Evolutionary conservation across 2,329 filamentous ascomycete genomes (phyloP).

Genomic region (Diaporthe humulicola): DNA sequence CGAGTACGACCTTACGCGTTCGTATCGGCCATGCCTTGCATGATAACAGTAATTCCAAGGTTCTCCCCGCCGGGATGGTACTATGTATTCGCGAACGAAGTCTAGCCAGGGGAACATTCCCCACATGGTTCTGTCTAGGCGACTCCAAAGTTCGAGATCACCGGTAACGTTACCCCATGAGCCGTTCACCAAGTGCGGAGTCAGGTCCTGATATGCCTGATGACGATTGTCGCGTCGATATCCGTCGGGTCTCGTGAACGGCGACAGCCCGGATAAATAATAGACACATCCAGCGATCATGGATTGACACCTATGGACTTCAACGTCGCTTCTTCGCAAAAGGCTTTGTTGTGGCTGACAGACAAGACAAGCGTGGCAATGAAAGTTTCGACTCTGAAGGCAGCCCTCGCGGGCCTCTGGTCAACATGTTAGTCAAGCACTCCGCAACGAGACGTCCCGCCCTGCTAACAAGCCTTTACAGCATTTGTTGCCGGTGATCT

Average conservation of each 20-base stretch:
- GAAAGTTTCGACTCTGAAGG: conserved; percentile 14
- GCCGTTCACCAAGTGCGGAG: conserved; percentile 27
- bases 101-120: conserved; percentile 5
- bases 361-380: conserved; percentile 26
- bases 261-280: conserved; percentile 30
- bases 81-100: not conserved
- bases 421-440: conserved; percentile 26
- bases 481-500: conserved; percentile 32
- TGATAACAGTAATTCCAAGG: conserved; percentile 15
- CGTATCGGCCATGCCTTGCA: conserved; percentile 3
- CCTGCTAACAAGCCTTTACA: conserved; percentile 1
- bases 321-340: not conserved
- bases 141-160: conserved; percentile 30
- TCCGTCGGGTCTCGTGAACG: not conserved
- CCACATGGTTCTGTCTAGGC: not conserved
- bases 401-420: conserved; percentile 27
- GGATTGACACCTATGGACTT: not conserved
- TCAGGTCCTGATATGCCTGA: conserved; percentile 19
- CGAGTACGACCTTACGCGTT: conserved; percentile 3
- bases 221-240: conserved; percentile 24
- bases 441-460: too few species aligned
- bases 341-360: conserved; percentile 11
- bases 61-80: not conserved
- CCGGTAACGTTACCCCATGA: conserved; percentile 38
- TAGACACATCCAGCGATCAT: not conserved